phyloP scores from a whole-genome alignment of 495 filamentous ascomycete genomes.

The Penicillium goetzii region DNA sequence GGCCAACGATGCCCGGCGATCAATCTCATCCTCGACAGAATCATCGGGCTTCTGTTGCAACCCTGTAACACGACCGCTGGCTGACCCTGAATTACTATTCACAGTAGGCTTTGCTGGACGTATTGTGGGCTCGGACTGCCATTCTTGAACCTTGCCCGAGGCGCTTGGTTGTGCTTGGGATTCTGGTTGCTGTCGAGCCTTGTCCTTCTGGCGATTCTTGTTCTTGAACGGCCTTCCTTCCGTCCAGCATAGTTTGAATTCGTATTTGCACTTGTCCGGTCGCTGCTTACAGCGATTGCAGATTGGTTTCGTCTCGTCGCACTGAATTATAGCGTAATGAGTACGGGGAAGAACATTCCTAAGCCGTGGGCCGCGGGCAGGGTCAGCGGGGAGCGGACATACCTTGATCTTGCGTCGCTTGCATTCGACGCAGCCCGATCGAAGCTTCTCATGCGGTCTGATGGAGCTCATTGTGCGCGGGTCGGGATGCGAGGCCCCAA shows the following conservation, averaged over 20 bases:
- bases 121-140: not conserved
- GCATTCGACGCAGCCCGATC: constrained; percentile 7
- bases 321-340: constrained; percentile 3
- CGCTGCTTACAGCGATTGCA: constrained; percentile 16
- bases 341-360: not conserved
- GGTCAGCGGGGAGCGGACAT: not conserved
- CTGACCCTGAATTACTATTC: not conserved
- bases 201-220: constrained; percentile 10
- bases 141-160: not conserved
- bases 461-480: not conserved
- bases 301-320: constrained; percentile 14
- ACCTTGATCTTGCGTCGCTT: constrained; percentile 8
- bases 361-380: not conserved
- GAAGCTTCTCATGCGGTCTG: not conserved
- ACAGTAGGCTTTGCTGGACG: not conserved
- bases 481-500: not conserved
- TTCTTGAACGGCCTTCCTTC: constrained; percentile 16
- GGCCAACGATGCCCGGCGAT: constrained; percentile 3
- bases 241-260: constrained; percentile 18
- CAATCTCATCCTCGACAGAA: not conserved
- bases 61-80: not conserved
- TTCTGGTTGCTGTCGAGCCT: not conserved
- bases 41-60: not conserved
- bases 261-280: constrained; percentile 17
- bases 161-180: not conserved